These are phyloP conservation scores for Colletotrichum lupini DNA, from an alignment of 2,329 filamentous ascomycete species.

Conservation along the genomic window DNA sequence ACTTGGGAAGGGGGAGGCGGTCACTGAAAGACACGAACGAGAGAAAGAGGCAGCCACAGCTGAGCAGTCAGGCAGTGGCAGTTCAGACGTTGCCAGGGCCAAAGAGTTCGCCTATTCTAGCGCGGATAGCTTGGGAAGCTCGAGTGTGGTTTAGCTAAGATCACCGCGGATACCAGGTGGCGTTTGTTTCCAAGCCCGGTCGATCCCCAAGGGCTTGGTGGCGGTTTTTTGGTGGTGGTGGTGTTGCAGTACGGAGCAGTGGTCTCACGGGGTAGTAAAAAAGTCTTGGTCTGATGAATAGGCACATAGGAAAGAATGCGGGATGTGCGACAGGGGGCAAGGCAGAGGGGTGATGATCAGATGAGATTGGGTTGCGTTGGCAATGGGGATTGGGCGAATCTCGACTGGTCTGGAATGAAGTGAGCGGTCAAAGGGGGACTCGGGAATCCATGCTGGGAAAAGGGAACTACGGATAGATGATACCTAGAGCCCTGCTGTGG, in stretches of 20 bases:
- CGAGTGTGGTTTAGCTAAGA: conserved; percentile 2
- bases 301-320: conserved; percentile 14
- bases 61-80: neutral
- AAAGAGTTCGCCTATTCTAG: neutral
- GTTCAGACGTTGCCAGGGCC: neutral
- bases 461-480: neutral
- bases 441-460: neutral
- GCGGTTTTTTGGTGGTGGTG: neutral
- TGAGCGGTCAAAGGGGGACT: neutral
- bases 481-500: neutral
- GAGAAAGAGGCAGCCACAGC: neutral
- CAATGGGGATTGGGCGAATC: conserved; percentile 18
- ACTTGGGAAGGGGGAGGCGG: neutral
- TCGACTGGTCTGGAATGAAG: conserved; percentile 31
- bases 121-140: neutral
- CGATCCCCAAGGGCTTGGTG: neutral
- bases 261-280: too few relatives aligned
- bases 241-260: neutral
- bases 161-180: conserved; percentile 1
- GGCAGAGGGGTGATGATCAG: conserved; percentile 16
- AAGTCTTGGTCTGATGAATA: neutral
- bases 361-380: conserved; percentile 29
- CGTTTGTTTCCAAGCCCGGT: conserved; percentile 3
- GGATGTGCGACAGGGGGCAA: conserved; percentile 32
- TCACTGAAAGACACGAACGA: too few relatives aligned